Conservation (phyloP, 2,329 filamentous ascomycete genomes). For the Helotiales sp. region DNA sequence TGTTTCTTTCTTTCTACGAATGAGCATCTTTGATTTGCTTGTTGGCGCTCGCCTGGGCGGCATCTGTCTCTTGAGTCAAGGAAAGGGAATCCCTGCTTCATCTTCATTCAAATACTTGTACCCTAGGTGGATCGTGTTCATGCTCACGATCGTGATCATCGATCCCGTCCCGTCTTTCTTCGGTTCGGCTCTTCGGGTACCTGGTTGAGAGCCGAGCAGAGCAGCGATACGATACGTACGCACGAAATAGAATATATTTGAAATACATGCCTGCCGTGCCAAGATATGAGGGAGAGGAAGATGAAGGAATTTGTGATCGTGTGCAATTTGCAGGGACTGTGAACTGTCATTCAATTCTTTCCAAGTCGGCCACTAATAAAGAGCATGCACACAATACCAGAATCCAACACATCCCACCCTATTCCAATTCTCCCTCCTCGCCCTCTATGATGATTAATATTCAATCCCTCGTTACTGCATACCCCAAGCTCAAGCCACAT, state of each 20-base stretch:
- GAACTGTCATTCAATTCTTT: neutral
- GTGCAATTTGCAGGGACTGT: neutral
- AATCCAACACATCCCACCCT: too few relatives aligned
- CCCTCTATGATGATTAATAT: neutral
- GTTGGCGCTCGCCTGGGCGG: neutral
- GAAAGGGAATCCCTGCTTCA: neutral
- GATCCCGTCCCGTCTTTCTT: neutral
- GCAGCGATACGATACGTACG: slow-evolving; percentile 1
- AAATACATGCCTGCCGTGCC: slow-evolving; percentile 21
- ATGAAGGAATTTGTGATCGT: too few relatives aligned
- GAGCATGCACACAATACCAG: too few relatives aligned
- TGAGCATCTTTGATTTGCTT: neutral
- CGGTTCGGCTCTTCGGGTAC: neutral
- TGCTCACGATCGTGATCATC: too few relatives aligned
- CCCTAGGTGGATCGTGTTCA: neutral
- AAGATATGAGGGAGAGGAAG: neutral
- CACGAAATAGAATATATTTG: slow-evolving; percentile 8
- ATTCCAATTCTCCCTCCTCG: neutral
- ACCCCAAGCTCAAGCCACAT: neutral
- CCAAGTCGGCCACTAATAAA: too few relatives aligned
- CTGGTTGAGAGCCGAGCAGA: neutral
- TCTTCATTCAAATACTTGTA: neutral
- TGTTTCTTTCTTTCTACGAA: neutral
- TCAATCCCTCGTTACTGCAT: neutral
- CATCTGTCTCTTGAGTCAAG: neutral